Conservation (phyloP, 805 yeast genomes). For the Millerozyma acaciae region DNA sequence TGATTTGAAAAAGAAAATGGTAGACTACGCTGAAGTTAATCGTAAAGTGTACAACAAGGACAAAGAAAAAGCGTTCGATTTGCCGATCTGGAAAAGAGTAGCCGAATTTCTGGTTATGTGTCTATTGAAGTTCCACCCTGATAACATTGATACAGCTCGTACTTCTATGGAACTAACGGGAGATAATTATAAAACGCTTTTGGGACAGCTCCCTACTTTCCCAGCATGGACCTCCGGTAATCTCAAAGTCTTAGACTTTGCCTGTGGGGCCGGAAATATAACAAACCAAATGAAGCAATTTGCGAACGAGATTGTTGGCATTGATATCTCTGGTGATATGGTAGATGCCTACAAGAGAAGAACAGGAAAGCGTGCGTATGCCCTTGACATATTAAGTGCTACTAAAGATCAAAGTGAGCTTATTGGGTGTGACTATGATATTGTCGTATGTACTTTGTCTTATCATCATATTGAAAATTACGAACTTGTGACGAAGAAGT, state of each 20-base stretch:
- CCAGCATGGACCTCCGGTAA: slow-evolving; percentile 1
- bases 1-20: not conserved
- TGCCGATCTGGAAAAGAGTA: not conserved
- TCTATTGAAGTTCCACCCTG: slow-evolving; percentile 1
- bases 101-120: slow-evolving; percentile 1
- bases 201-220: not conserved
- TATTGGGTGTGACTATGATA: slow-evolving; percentile 14
- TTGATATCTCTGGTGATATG: slow-evolving; percentile 1
- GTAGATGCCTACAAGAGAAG: not conserved
- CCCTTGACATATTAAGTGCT: not conserved
- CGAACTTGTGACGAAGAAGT: slow-evolving; percentile 22
- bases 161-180: not conserved
- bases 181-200: not conserved
- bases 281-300: not conserved
- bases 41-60: not conserved
- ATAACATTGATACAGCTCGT: not conserved
- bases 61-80: slow-evolving; percentile 1
- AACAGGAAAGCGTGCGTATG: slow-evolving; percentile 1
- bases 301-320: slow-evolving; percentile 1
- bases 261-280: slow-evolving; percentile 1
- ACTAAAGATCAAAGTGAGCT: slow-evolving; percentile 1
- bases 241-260: slow-evolving; percentile 1
- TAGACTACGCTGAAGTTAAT: not conserved
- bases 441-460: slow-evolving; percentile 32
- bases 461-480: slow-evolving; percentile 39